Base-by-base conservation (phyloP, 1,284 basidiomycete genomes). In the Melampsora abietis-canadensis region DNA sequence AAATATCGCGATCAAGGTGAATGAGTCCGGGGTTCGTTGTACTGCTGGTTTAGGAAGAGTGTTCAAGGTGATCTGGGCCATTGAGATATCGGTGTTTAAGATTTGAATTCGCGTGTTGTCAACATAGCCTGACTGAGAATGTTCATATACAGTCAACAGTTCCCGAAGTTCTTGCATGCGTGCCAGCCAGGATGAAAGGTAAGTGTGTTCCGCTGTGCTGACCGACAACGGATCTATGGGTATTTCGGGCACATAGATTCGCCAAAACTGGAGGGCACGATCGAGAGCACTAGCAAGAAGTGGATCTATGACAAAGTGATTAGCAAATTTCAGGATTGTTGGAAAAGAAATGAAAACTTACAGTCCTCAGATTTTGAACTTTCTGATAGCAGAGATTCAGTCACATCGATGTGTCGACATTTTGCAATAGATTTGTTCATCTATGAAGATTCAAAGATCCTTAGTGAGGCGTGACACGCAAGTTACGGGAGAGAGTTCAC, bases 191-290 rank as follows among this genome's bases (percentile, higher is more conserved):
- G 63, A 48, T 66, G 64, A 54, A 6, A 74, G 72, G 31, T 66
- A 74, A 10, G 72, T 60, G 60, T 74, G 72, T 24, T 74, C 62
- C 15, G 72, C 72, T 6, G 72, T 74, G 47, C 59, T 62, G 24
- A 74, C 72, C 10, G 72, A 74, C 48, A 74, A 31, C 15, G 72
- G 72, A 57, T 74, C 72, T 17, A 74, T 74, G 17, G 72, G 72
- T 34, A 74, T 44, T 21, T 74, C 72, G 21, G 72, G 63, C n/a
- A 74, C 44, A 44, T 74, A 74, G 31, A 62, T 40, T n/a, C n/a
- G 40, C 72, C 72, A 74, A 27, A 74, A 34, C 31, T 27, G 30
- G 27, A 66, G 14, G 44, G 64, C 72, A 24, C 72, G 72, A 34
- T 27, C 27, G 48, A 54, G 51, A 27, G n/a, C 27, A 27, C 27